phyloP scores from a whole-genome alignment of 306 rosid species.

The Heteromeles arbutifolia region DNA sequence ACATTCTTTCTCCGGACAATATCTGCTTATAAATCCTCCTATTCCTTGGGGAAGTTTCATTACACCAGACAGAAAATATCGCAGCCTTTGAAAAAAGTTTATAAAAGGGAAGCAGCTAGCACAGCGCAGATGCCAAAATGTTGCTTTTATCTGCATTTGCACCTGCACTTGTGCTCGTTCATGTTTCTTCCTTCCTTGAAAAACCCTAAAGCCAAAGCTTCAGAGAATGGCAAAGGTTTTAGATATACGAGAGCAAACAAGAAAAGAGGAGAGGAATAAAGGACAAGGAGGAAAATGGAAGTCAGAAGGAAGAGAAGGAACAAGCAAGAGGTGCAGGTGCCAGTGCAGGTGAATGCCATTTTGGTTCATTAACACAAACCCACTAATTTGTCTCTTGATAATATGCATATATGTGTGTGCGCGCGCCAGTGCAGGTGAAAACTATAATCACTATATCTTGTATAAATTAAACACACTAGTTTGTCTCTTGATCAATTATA shows the following conservation, averaged over 20 bases:
- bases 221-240: neutral
- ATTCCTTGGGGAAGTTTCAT: neutral
- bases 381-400: neutral
- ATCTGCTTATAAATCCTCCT: neutral
- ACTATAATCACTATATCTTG: neutral
- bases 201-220: neutral
- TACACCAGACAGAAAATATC: neutral
- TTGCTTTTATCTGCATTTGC: constrained; percentile 82
- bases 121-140: constrained; percentile 20
- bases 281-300: neutral
- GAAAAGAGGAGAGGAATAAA: neutral
- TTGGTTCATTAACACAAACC: constrained; percentile 16
- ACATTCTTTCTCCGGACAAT: neutral
- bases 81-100: neutral
- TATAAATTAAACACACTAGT: neutral
- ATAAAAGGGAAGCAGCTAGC: neutral
- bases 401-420: neutral
- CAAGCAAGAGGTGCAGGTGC: constrained; percentile 52
- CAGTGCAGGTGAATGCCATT: constrained; percentile 63
- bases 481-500: neutral
- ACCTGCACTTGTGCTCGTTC: constrained; percentile 65
- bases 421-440: too few species aligned
- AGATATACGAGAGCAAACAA: neutral
- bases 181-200: neutral
- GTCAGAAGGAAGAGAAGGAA: neutral